Base-by-base conservation (phyloP, 2,329 filamentous ascomycete genomes). In the Cercospora sp. region DNA sequence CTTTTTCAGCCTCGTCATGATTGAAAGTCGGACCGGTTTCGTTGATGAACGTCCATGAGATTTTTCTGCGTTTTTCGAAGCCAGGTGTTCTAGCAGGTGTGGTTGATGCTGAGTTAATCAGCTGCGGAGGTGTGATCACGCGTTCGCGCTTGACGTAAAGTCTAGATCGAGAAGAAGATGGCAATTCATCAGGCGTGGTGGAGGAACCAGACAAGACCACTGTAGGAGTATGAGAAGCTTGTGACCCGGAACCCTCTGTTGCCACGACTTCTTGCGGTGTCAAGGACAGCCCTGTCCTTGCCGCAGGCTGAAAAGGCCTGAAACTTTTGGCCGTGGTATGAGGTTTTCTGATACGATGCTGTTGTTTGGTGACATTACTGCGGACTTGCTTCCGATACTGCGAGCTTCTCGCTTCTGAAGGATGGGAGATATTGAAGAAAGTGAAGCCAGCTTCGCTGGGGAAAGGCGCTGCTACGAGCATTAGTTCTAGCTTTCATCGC, bases 351-450 rank as follows among this genome's bases (percentile, higher is more conserved):
- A 16, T 2, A 3, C 53, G 62, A 42, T 64, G 62, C n/a, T 59
- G 62, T 18, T 39, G 10, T 6, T 55, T 45, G 20, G 62, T 64
- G 53, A 64, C 51, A 64, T 64, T 53, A 42, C 62, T 64, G 31
- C 62, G 62, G 33, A 64, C 51, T 16, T 59, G 8, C 7, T 5
- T 59, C 3, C 55, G 55, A 36, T 59, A 36, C 55, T 59, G 55
- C 5, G 55, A 18, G 28, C 28, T 59, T 36, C 31, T 36, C 1
- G 31, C 30, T 36, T 59, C 28, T 36, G 55, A 31, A 16, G 55
- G 55, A 31, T 59, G 55, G 9, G 55, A 59, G 18, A 59, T 59
- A 3, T 59, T 59, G 55, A 59, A 59, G 55, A 59, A 59, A 3
- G 55, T 59, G 4, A 59, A 59, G 1, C 26, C 18, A 1, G 55